Evolutionary conservation across 2,329 filamentous ascomycete species (phyloP), one percentile per base, ranked within the genome.

Genomic region (Aaosphaeria pasadenensis): DNA sequence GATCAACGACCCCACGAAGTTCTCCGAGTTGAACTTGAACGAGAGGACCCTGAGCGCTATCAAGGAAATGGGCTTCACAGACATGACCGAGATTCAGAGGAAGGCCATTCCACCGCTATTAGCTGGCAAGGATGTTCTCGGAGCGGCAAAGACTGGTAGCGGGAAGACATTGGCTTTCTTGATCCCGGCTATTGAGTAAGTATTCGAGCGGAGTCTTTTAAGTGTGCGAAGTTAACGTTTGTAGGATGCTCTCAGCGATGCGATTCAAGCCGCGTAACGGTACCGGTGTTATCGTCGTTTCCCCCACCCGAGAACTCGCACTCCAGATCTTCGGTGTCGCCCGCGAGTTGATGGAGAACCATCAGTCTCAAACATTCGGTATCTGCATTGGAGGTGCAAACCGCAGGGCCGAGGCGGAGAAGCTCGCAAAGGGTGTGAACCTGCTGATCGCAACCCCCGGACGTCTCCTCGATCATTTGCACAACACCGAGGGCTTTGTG

Each of bases 301-400:
- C 91, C 7, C 92, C 92, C 1, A 99, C 94, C 1, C 84, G 94
- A 66, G 94, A 99, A 75, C 76, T 97, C 51, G 94, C 94, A 0
- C 81, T 97, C 35, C 94, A 97, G 70, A 97, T 97, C 55, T 97
- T 96, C 62, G 91, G 91, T 52, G 94, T 97, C 30, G 94, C 92
- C 1, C 80, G 91, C 49, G 92, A 97, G 73, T 82, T 99, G 46
- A 91, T 97, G 87, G 85, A 86, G 57, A 83, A 91, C 71, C 91
- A 97, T 74, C 17, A 24, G 17, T 92, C 88, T n/a, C 92, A 88
- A 62, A 96, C 92, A 5, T 95, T 91, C 62, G 92, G 92, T 45
- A 96, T 97, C 51, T 89, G 95, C 51, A 99, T 99, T 60, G 94
- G 94, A 53, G 94, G 94, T 49, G 92, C 94, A 43, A 97, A 96